Base-by-base conservation (phyloP, 2,329 filamentous ascomycete species). In the Ceratocystis ficicola region DNA sequence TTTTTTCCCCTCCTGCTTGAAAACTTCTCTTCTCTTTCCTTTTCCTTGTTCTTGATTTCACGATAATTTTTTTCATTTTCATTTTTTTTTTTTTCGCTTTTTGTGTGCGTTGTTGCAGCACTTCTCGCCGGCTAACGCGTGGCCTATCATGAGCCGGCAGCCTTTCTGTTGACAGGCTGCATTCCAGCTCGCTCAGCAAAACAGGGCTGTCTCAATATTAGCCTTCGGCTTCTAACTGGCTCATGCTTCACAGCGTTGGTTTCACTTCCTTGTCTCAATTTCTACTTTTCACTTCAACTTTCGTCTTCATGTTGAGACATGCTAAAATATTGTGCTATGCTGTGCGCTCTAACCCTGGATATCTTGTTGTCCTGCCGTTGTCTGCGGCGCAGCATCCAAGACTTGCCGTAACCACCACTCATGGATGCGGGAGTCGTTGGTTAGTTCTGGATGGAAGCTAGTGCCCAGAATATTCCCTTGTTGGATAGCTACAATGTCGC, bases 391-490 rank as follows among this genome's bases (percentile, higher is more conserved):
- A 28, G 48, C 20, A 12, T 60, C 52, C 12, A 75, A 62, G 65
- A 75, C 88, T 75, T 93, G 84, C 70, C 81, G 78, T 73, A 99
- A 73, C 94, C 94, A 99, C 94, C 94, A 97, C 3, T 84, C 81
- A 75, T 99, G 94, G 72, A 97, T 95, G 66, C 94, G 83, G 66
- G 86, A 79, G 76, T 99, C 94, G 6, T 85, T 83, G 0, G 93
- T 97, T 74, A 99, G 75, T 75, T 99, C 94, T 0, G 94, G 94
- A 72, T 97, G 94, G 73, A 97, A 99, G 72, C 92, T 96, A 2
- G 89, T 96, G 3, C 91, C 94, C 71, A 97, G 88, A 0, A 96
- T 87, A 75, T 96, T 96, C 0, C 88, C 90, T 76, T 97, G 92
- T 69, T 83, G 82, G 44, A 97, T 90, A 0, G 93, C 93, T 63